Percentiles rank a stretch among this genome's conserved stretches.
Evolutionary conservation across 2,329 filamentous ascomycete species (phyloP).

Genomic region (Fusarium azukiicola): DNA sequence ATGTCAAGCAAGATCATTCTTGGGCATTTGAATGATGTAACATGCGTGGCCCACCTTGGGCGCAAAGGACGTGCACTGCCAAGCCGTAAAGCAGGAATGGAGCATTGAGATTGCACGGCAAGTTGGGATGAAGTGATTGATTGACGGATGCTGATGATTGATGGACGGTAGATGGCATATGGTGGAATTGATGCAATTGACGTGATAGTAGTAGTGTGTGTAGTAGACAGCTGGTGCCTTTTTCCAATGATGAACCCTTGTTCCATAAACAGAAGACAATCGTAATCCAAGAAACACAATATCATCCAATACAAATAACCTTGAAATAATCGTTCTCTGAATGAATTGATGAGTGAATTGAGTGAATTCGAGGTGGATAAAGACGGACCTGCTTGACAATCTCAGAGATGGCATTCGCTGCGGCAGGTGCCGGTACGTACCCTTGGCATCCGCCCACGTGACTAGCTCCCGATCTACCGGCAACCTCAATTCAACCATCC

Average conservation of each 20-base stretch:
- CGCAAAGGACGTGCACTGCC: constrained; percentile 18
- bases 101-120: background rate
- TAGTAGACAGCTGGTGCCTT: background rate
- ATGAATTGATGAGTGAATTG: constrained; percentile 2
- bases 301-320: background rate
- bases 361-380: background rate
- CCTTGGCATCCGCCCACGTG: constrained; percentile 53
- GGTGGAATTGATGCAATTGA: background rate
- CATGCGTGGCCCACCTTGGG: constrained; percentile 18
- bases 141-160: background rate
- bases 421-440: constrained; percentile 8
- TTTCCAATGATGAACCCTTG: background rate
- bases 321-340: background rate
- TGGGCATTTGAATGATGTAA: constrained; percentile 18
- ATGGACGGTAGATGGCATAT: background rate
- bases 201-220: background rate
- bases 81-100: constrained; percentile 5
- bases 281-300: background rate
- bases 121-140: background rate
- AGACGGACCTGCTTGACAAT: too few relatives aligned
- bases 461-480: constrained; percentile 49
- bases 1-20: constrained; percentile 7
- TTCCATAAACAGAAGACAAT: background rate
- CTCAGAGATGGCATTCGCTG: background rate
- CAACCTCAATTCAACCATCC: constrained; percentile 49